These are phyloP conservation scores for Bipolaris bicolor DNA, from an alignment of 2,329 filamentous ascomycete genomes.

Conservation along the genomic window DNA sequence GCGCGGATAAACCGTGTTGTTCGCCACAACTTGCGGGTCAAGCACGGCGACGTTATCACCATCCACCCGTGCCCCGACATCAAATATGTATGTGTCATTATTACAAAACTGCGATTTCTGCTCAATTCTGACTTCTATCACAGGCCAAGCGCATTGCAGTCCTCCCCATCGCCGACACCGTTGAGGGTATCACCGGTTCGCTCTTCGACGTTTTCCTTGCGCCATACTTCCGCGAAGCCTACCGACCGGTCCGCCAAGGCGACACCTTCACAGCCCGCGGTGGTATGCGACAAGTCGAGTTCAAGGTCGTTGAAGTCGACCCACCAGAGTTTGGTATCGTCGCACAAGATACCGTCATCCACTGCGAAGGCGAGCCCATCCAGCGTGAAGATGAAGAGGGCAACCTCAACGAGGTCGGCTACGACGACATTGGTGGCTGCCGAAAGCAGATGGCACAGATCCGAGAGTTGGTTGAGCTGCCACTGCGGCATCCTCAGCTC, in stretches of 20 bases:
- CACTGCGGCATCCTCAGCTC: conserved; percentile 93
- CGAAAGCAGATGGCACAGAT: conserved; percentile 99
- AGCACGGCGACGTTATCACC: conserved; percentile 97
- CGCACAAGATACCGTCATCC: conserved; percentile 97
- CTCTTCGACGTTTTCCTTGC: conserved; percentile 99
- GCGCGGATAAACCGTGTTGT: conserved; percentile 98
- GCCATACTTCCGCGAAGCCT: conserved; percentile 99
- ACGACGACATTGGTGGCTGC: conserved; percentile 99
- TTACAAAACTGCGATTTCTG: neutral
- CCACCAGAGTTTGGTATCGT: conserved; percentile 98
- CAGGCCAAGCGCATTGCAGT: conserved; percentile 99
- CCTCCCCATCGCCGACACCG: conserved; percentile 95
- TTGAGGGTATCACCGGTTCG: conserved; percentile 96
- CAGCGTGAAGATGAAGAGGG: conserved; percentile 99
- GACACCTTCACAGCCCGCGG: conserved; percentile 97
- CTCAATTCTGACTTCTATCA: conserved; percentile 28
- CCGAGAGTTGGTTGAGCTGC: conserved; percentile 96
- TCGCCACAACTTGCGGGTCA: conserved; percentile 96
- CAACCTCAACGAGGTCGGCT: conserved; percentile 98
- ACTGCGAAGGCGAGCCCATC: conserved; percentile 96
- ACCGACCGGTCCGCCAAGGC: conserved; percentile 94
- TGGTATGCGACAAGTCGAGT: conserved; percentile 98
- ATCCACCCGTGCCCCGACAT: conserved; percentile 98
- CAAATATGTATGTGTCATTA: conserved; percentile 83
- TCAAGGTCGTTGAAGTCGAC: conserved; percentile 99